phyloP scores from a whole-genome alignment of 805 yeast genomes.

The Pichia paraexigua region DNA sequence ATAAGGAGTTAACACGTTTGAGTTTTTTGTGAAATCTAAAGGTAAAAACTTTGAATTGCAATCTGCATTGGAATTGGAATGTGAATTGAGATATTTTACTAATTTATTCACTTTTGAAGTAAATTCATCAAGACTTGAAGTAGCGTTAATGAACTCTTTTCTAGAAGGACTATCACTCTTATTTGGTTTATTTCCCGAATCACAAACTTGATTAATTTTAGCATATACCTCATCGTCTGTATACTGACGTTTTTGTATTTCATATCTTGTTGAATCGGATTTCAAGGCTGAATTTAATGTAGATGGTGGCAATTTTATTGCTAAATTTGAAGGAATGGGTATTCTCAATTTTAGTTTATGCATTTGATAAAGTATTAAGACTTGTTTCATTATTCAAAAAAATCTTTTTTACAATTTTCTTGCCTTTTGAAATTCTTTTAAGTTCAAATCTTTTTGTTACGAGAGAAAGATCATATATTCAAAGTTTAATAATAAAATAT shows the following conservation, averaged over 20 bases:
- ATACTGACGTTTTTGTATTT: neutral
- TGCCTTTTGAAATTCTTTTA: too few species aligned
- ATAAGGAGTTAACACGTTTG: slow-evolving; percentile 7
- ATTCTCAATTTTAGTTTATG: neutral
- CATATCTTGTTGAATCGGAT: too few species aligned
- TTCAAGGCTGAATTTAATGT: neutral
- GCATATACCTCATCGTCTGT: neutral
- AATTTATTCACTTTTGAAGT: neutral
- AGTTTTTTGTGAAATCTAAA: neutral
- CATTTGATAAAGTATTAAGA: neutral
- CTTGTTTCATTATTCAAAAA: neutral
- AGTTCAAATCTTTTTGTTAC: too few species aligned
- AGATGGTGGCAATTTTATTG: neutral
- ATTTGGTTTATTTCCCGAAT: neutral
- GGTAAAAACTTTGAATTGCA: slow-evolving; percentile 1
- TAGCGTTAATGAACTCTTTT: neutral
- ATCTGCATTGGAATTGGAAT: neutral
- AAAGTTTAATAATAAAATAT: neutral
- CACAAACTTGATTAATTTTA: neutral
- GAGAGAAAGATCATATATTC: too few species aligned
- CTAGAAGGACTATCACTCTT: too few species aligned
- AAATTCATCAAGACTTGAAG: neutral
- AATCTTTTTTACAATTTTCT: too few species aligned
- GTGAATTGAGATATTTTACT: neutral
- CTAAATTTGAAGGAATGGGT: neutral